Percentiles rank a stretch among this genome's conserved stretches.
Conservation (phyloP, 1,139 yeast species). For the Lodderomyces elongisporus region DNA sequence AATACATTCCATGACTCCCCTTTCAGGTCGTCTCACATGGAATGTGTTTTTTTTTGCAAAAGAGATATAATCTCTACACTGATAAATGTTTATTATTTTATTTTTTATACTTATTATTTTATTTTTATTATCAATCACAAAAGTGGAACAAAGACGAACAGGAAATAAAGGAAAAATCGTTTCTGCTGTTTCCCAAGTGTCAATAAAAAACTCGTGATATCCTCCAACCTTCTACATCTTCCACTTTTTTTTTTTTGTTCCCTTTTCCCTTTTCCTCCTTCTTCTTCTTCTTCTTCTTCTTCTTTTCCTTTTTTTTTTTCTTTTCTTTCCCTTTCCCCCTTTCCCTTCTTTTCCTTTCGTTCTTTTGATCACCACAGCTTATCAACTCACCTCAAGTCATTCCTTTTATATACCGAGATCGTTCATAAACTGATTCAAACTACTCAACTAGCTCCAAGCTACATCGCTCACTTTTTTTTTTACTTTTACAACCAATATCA, state of each 20-base stretch:
- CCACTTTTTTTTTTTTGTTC: background rate
- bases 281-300: constrained; percentile 1
- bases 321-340: background rate
- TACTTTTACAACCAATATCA: constrained; percentile 2
- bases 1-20: too few relatives aligned
- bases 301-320: background rate
- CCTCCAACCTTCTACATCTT: too few relatives aligned
- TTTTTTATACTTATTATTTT: too few relatives aligned
- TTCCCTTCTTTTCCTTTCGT: background rate
- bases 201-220: too few relatives aligned
- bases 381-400: constrained; percentile 10
- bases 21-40: too few relatives aligned
- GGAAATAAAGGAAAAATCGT: too few relatives aligned
- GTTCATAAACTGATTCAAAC: background rate
- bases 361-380: background rate
- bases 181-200: too few relatives aligned
- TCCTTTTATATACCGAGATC: constrained; percentile 6
- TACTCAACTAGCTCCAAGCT: constrained; percentile 1
- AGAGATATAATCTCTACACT: too few relatives aligned
- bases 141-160: too few relatives aligned
- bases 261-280: background rate
- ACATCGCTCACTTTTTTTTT: background rate
- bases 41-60: too few relatives aligned
- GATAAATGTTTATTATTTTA: too few relatives aligned
- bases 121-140: too few relatives aligned